phyloP scores from a whole-genome alignment of 169 alveolate genomes.

The Eimeria nieschulzi region DNA sequence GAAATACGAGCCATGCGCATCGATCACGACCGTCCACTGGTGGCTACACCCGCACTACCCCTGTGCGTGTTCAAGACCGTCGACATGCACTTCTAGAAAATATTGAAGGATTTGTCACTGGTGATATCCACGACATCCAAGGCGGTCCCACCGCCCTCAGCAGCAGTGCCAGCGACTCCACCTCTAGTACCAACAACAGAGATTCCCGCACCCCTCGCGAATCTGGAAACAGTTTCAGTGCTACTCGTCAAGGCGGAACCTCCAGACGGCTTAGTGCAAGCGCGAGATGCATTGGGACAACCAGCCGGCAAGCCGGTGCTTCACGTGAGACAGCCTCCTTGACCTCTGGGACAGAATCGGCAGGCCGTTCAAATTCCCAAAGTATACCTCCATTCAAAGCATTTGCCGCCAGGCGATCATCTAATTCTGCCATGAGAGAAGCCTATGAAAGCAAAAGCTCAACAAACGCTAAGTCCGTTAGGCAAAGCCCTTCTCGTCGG shows the following conservation, averaged over 20 bases:
- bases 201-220: slow-evolving; percentile 18
- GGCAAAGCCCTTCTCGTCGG: neutral
- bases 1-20: neutral
- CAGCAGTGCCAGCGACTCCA: neutral
- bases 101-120: neutral
- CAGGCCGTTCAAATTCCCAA: neutral
- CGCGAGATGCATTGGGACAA: neutral
- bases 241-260: neutral
- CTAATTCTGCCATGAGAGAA: neutral
- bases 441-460: neutral
- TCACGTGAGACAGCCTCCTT: neutral
- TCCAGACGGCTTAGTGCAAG: slow-evolving; percentile 1
- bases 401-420: too few relatives aligned
- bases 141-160: neutral
- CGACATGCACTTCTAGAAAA: slow-evolving; percentile 21
- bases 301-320: neutral
- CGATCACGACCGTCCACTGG: slow-evolving; percentile 24
- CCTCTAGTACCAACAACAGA: neutral
- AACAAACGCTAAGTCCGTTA: neutral
- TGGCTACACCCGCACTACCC: slow-evolving; percentile 1
- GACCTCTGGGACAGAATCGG: neutral
- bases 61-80: neutral
- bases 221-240: neutral
- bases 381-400: neutral
- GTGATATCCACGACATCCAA: neutral